Evolutionary conservation across 1,139 yeast genomes (phyloP).

Genomic region (Suhomyces atakaporum): DNA sequence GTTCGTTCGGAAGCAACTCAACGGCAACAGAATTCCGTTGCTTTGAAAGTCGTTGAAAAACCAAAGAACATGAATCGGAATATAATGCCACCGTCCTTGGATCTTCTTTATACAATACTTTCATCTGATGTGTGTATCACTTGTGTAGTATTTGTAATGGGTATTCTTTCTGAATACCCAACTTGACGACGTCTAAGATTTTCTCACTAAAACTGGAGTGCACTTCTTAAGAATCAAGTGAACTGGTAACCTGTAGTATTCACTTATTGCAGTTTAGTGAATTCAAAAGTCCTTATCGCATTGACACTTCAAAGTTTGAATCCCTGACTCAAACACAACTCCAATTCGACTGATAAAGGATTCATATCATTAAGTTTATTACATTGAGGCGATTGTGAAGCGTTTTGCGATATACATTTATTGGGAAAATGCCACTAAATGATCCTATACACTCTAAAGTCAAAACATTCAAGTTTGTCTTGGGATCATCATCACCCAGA

Average conservation of each 20-base stretch:
- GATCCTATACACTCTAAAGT: conserved; percentile 27
- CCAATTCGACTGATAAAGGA: no score
- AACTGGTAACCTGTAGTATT: not conserved
- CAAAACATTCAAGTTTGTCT: conserved; percentile 41
- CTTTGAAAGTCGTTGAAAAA: conserved; percentile 43
- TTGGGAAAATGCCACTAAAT: not conserved
- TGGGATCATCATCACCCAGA: conserved; percentile 87
- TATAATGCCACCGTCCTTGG: conserved; percentile 58
- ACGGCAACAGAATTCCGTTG: conserved; percentile 48
- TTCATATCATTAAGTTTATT: no score
- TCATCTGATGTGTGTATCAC: conserved; percentile 33
- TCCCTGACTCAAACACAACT: no score
- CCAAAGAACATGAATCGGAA: conserved; percentile 52
- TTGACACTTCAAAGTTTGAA: no score
- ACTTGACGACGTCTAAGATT: conserved; percentile 2
- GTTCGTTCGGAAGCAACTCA: conserved; percentile 47
- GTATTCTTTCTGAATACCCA: conserved; percentile 1
- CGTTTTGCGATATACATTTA: no score
- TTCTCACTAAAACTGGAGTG: no score
- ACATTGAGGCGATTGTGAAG: no score
- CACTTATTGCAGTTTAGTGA: not conserved
- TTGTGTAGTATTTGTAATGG: not conserved
- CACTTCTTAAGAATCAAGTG: no score
- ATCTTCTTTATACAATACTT: conserved; percentile 47
- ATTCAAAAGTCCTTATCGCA: not conserved